Conservation (phyloP, 179 eudicot species). For the Corrigiola litoralis region DNA sequence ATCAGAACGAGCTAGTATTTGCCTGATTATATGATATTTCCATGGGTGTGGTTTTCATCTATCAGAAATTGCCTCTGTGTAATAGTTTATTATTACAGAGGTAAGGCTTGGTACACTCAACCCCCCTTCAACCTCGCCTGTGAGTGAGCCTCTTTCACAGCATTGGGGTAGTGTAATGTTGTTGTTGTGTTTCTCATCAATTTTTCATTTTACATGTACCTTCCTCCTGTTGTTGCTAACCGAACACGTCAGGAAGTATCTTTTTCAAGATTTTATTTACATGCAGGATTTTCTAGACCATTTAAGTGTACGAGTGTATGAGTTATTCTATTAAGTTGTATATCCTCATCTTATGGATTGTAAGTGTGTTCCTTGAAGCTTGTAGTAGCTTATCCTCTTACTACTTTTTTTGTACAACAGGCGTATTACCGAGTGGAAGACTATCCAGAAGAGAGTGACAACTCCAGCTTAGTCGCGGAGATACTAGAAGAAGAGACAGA, state of each 20-base stretch:
- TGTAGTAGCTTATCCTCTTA: not conserved
- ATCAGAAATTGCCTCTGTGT: too few relatives aligned
- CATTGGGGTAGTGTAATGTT: too few relatives aligned
- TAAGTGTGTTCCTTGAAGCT: too few relatives aligned
- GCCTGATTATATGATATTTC: too few relatives aligned
- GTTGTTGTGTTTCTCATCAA: not conserved
- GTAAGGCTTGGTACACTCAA: too few relatives aligned
- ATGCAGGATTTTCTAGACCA: not conserved
- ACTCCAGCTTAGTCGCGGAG: slow-evolving; percentile 9
- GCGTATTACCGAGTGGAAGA: slow-evolving; percentile 77
- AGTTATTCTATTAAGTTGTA: not conserved
- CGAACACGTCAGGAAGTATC: not conserved
- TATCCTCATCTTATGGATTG: not conserved
- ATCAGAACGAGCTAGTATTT: too few relatives aligned
- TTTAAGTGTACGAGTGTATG: not conserved
- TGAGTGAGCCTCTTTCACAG: too few relatives aligned
- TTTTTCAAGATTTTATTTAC: not conserved
- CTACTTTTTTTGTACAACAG: slow-evolving; percentile 27
- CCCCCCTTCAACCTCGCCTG: too few relatives aligned
- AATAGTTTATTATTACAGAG: too few relatives aligned
- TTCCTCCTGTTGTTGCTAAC: not conserved
- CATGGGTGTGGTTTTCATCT: too few relatives aligned
- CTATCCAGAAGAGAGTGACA: slow-evolving; percentile 26
- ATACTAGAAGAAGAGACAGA: slow-evolving; percentile 7
- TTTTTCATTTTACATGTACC: not conserved